Evolutionary conservation across 208 protist genomes (phyloP).

Genomic region (Trichomonas gallinae): DNA sequence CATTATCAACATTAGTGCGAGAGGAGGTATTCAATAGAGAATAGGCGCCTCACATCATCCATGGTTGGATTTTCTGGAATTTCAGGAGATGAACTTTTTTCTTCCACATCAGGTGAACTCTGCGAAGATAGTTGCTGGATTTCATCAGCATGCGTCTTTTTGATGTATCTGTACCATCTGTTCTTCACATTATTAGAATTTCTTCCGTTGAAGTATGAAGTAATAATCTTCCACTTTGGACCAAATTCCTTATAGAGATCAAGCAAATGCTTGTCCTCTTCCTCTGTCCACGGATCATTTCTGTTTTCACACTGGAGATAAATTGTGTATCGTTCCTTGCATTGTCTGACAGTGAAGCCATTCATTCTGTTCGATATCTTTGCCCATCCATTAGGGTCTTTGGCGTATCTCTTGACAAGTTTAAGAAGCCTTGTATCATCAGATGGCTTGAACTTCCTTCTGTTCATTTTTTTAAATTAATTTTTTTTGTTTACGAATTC

Average conservation of each 20-base stretch:
- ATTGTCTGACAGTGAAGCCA: background rate
- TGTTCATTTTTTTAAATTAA: background rate
- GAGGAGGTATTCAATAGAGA: background rate
- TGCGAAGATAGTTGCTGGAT: background rate
- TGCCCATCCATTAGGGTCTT: background rate
- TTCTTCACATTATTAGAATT: background rate
- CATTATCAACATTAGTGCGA: background rate
- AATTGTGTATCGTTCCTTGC: background rate
- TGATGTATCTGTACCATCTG: background rate
- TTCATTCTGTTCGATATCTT: background rate
- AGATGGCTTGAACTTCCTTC: background rate
- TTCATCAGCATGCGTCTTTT: background rate
- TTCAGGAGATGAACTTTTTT: too few species aligned
- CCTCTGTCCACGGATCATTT: background rate
- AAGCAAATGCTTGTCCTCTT: background rate
- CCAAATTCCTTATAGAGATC: background rate
- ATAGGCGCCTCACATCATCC: background rate
- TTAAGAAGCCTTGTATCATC: background rate
- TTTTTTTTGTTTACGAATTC: too few species aligned
- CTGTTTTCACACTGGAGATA: background rate
- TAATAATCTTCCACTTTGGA: background rate
- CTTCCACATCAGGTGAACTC: background rate
- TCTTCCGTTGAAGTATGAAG: background rate
- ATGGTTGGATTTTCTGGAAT: background rate
- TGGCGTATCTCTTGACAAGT: background rate